Conservation (phyloP, 2,329 filamentous ascomycete genomes). For the Cytospora leucostoma region DNA sequence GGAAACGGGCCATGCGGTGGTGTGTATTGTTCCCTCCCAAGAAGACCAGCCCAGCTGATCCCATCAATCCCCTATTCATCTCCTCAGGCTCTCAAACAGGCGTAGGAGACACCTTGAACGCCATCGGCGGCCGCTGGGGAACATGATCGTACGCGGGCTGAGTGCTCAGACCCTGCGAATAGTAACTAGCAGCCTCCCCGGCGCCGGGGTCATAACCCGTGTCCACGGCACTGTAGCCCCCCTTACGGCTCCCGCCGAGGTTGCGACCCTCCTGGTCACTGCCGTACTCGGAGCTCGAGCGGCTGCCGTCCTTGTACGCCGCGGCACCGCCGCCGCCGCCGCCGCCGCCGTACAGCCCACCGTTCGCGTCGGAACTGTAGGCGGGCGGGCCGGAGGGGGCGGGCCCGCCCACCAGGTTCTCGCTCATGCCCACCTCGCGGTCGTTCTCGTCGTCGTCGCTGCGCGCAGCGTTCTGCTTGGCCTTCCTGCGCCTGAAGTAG, state of each 20-base stretch:
- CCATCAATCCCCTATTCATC: neutral
- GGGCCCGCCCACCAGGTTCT: neutral
- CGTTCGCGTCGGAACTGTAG: conserved; percentile 5
- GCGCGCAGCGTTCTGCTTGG: no score
- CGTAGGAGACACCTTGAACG: neutral
- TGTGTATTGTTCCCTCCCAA: no score
- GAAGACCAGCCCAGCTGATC: no score
- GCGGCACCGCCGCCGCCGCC: neutral
- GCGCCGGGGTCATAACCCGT: neutral
- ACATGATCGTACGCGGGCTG: neutral
- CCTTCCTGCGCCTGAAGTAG: no score
- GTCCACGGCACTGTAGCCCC: neutral
- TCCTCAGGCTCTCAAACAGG: neutral
- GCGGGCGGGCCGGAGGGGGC: neutral
- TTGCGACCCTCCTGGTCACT: neutral
- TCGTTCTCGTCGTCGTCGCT: no score
- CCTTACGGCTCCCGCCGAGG: neutral
- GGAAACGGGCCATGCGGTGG: no score
- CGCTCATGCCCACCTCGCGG: neutral
- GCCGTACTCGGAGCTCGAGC: neutral
- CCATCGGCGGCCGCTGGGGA: neutral
- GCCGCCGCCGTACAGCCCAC: neutral
- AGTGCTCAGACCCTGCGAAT: neutral
- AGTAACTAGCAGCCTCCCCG: neutral
- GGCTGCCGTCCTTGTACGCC: neutral